Percentiles rank a stretch among this genome's conserved stretches.
These are phyloP conservation scores for Bondarzewia mesenterica DNA, from an alignment of 1,284 basidiomycete species.

Conservation along the genomic window DNA sequence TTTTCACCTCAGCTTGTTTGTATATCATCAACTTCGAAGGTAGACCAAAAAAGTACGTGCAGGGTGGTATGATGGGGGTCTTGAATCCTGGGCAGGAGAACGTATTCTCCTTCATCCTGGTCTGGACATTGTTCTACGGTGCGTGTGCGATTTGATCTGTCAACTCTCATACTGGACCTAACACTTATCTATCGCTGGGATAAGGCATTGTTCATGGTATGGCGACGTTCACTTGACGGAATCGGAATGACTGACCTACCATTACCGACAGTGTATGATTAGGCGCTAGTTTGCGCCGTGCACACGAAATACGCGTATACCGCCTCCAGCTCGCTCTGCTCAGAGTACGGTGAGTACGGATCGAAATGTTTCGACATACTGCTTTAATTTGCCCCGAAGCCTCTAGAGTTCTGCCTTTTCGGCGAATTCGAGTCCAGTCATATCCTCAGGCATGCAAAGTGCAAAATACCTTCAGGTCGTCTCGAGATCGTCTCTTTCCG, in stretches of 20 bases:
- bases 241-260: not conserved
- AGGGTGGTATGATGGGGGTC: slow-evolving; percentile 56
- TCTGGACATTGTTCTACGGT: slow-evolving; percentile 89
- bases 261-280: not conserved
- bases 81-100: slow-evolving; percentile 82
- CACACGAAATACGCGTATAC: too few species aligned
- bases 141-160: slow-evolving; percentile 27
- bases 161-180: slow-evolving; percentile 3
- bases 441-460: too few species aligned
- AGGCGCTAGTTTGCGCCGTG: too few species aligned
- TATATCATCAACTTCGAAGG: slow-evolving; percentile 65
- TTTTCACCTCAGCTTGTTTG: slow-evolving; percentile 58
- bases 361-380: too few species aligned
- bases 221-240: not conserved
- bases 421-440: too few species aligned
- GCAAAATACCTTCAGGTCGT: too few species aligned
- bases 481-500: too few species aligned
- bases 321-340: too few species aligned
- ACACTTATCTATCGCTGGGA: not conserved
- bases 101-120: slow-evolving; percentile 76
- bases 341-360: too few species aligned
- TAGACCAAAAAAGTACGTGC: slow-evolving; percentile 47
- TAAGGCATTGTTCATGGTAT: slow-evolving; percentile 38
- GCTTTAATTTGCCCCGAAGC: too few species aligned
- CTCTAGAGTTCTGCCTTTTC: too few species aligned